phyloP scores from a whole-genome alignment of 371 early-diverging fungal species.

The Saksenaea oblongispora region DNA sequence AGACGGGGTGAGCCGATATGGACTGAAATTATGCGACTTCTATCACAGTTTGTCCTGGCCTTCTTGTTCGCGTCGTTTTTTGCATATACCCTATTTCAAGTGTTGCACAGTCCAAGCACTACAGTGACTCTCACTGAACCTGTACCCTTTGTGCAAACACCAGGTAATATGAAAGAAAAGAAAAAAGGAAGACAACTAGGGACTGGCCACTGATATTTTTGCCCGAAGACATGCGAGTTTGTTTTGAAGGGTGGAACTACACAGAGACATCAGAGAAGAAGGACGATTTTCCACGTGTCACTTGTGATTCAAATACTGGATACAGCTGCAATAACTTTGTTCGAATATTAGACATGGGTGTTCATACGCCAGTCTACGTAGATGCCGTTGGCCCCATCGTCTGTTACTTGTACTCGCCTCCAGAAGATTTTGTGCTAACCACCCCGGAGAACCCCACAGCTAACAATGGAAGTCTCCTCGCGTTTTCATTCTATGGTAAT shows the following conservation, averaged over 20 bases:
- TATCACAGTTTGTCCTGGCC: conserved; percentile 37
- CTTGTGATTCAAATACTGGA: conserved; percentile 42
- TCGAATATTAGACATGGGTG: conserved; percentile 28
- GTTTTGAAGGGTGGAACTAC: conserved; percentile 3
- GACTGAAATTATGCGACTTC: conserved; percentile 47
- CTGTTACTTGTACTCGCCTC: conserved; percentile 41
- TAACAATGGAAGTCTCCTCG: conserved; percentile 44
- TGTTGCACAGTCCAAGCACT: conserved; percentile 43
- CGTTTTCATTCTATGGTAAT: conserved; percentile 36
- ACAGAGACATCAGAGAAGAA: conserved; percentile 17
- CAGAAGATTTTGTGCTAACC: conserved; percentile 30
- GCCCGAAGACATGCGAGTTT: conserved; percentile 23
- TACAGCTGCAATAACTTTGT: conserved; percentile 30
- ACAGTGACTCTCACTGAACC: conserved; percentile 39
- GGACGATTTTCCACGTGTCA: conserved; percentile 5
- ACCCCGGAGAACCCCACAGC: conserved; percentile 24
- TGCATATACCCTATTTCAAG: conserved; percentile 45
- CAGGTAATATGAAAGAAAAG: too few relatives aligned
- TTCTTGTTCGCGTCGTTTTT: conserved; percentile 40
- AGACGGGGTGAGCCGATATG: conserved; percentile 44
- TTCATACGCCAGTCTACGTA: conserved; percentile 28
- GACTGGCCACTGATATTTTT: too few relatives aligned
- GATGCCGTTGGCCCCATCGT: conserved; percentile 31
- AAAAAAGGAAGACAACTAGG: too few relatives aligned
- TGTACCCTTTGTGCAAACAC: conserved; percentile 31